Conservation (phyloP, 305 asterid species). For the Fraxinus latifolia region DNA sequence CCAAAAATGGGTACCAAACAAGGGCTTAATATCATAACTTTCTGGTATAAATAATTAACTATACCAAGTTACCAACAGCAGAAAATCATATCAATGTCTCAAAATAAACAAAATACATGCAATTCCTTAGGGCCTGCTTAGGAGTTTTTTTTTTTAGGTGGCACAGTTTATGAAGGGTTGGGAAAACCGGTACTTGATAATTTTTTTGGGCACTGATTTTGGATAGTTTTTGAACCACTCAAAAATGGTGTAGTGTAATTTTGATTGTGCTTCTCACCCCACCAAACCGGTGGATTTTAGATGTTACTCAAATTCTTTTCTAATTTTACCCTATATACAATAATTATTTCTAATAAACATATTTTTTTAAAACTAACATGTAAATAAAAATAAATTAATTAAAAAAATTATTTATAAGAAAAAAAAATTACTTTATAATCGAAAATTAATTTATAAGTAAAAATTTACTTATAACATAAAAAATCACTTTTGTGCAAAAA, state of each 20-base stretch:
- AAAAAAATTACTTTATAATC: background rate
- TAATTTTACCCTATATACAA: background rate
- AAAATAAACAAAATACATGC: background rate
- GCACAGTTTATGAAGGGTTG: background rate
- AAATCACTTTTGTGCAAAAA: no score
- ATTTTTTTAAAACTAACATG: background rate
- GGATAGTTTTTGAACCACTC: background rate
- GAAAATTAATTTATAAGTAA: background rate
- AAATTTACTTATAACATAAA: background rate
- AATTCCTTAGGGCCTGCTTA: background rate
- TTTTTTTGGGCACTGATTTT: background rate
- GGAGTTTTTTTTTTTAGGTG: background rate
- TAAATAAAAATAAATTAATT: no score
- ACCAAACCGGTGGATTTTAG: background rate
- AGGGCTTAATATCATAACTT: background rate
- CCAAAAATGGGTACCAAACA: background rate
- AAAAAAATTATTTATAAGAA: background rate
- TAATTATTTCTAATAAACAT: background rate
- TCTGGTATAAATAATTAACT: background rate
- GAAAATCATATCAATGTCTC: background rate
- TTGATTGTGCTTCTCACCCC: background rate
- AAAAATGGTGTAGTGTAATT: background rate
- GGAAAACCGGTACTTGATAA: background rate
- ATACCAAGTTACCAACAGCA: background rate
- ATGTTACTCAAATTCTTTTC: background rate